Evolutionary conservation across 2,329 filamentous ascomycete species (phyloP).

Genomic region (Pseudogymnoascus sp.): DNA sequence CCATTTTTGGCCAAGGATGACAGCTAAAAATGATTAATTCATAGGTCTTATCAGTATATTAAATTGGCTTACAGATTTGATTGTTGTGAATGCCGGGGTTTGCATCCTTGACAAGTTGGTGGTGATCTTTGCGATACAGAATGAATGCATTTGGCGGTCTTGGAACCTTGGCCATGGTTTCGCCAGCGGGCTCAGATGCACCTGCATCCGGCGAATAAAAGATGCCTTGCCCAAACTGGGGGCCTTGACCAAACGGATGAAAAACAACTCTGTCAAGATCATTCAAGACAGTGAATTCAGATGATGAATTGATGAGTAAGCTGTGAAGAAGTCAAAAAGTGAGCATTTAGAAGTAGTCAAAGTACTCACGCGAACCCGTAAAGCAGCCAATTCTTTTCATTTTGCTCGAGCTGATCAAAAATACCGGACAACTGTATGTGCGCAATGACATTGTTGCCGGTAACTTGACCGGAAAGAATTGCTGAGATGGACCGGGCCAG

Average conservation of each 20-base stretch:
- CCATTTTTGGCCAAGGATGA: conserved; percentile 10
- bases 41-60: neutral
- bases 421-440: neutral
- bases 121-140: conserved; percentile 34
- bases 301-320: neutral
- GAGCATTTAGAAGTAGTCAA: neutral
- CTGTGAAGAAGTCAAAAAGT: neutral
- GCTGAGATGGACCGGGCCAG: neutral
- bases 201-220: neutral
- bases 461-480: neutral
- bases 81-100: conserved; percentile 34
- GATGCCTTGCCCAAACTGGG: neutral
- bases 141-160: conserved; percentile 38
- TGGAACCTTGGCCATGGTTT: conserved; percentile 22
- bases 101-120: conserved; percentile 27
- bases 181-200: neutral
- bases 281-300: neutral
- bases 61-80: conserved; percentile 33
- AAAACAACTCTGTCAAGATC: neutral
- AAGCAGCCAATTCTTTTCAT: neutral
- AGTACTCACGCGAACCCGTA: neutral
- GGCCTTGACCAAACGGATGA: neutral
- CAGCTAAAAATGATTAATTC: conserved; percentile 8
- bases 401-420: neutral
- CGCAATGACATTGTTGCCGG: neutral